Base-by-base conservation (phyloP, 2,329 filamentous ascomycete species). In the Epichloe gansuensis region DNA sequence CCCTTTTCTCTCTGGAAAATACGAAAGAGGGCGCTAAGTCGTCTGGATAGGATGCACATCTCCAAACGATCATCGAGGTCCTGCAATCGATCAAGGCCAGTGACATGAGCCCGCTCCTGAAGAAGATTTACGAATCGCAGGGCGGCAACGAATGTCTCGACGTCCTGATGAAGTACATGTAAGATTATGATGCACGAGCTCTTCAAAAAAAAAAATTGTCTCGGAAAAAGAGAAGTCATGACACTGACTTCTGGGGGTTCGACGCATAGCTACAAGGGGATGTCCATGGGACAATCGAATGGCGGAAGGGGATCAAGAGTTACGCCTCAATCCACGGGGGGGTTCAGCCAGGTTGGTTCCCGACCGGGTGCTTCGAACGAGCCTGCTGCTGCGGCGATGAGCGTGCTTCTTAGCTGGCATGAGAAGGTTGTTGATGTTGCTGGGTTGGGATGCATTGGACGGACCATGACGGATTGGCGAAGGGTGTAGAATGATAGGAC, bases 91-190 rank as follows among this genome's bases (percentile, higher is more conserved):
- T 97, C 71, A 90, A 95, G 67, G 89, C 93, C 64, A 87, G 87
- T 61, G 93, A 98, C 61, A 97, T 97, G 87, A 89, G 84, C 57
- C 86, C 88, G 13, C 82, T 97, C 63, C 74, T 98, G 59, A 82
- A 84, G 70, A 80, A 83, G 53, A 85, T 97, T 63, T 89, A 93
- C 71, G 74, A 74, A 54, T 82, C 84, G 11, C 81, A 86, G 49
- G 87, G 87, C 55, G 93, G 93, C 31, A 81, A 81, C 55, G 93
- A 97, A 70, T 78, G 87, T 55, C 73, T 95, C 59, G 93, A 98
- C 68, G 89, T 91, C 49, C 73, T 98, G 67, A 95, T 95, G 87
- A 98, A 98, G 74, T 98, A 96, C 71, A 75, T 96, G 82, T 96
- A 80, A 40, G 40, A n/a, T 2, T 21, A 21, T 23, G 2, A 17